Evolutionary conservation across 2,329 filamentous ascomycete species (phyloP).

Genomic region (Claviceps digitariae): DNA sequence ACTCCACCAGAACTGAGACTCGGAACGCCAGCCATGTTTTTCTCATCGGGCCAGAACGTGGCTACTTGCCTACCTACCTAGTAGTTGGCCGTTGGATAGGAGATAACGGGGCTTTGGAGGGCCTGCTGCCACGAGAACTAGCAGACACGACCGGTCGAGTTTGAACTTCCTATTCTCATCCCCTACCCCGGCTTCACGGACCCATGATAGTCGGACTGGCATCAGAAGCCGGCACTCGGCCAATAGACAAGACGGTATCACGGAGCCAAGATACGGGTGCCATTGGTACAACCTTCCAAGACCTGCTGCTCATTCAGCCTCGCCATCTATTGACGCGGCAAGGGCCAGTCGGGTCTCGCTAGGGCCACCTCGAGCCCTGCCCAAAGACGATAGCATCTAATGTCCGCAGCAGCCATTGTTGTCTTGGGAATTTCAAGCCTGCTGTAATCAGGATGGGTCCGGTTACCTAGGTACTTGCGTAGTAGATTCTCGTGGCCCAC

Average conservation of each 20-base stretch:
- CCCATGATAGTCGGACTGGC: background rate
- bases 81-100: background rate
- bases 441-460: slow-evolving; percentile 4
- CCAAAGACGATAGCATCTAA: background rate
- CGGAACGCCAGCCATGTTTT: background rate
- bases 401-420: slow-evolving; percentile 2
- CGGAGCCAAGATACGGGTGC: background rate
- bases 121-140: background rate
- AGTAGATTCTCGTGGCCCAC: slow-evolving; percentile 2
- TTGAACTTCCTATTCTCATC: background rate
- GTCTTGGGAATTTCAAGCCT: slow-evolving; percentile 1
- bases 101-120: background rate
- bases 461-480: background rate
- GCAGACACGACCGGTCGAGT: background rate
- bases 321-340: slow-evolving; percentile 9
- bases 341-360: slow-evolving; percentile 2
- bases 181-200: background rate
- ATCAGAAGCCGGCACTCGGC: background rate
- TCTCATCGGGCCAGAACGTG: background rate
- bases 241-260: background rate
- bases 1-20: background rate
- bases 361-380: background rate
- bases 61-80: background rate
- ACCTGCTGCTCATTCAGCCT: background rate
- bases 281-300: background rate